Evolutionary conservation across 176 grass and related monocot genomes (phyloP).

Genomic region (Puccinellia tenuiflora): DNA sequence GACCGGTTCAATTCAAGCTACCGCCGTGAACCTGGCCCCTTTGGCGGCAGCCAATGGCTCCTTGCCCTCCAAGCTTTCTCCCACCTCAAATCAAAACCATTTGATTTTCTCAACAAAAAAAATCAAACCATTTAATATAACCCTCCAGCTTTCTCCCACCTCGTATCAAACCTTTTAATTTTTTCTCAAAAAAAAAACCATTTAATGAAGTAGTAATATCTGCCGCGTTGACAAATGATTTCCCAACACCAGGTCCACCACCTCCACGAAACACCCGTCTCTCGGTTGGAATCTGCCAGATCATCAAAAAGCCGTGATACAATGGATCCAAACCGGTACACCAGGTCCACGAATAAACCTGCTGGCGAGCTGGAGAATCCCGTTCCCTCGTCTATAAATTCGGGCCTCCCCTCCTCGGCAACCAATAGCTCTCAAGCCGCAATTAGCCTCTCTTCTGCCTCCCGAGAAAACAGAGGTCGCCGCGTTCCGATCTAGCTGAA

Average conservation of each 20-base stretch:
- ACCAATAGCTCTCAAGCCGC: neutral
- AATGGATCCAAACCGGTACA: neutral
- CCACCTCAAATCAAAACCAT: neutral
- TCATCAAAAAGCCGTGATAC: neutral
- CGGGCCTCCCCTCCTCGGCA: neutral
- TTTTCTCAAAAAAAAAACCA: neutral
- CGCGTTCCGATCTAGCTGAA: neutral
- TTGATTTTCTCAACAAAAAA: too few relatives aligned
- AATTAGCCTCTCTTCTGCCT: slow-evolving; percentile 7
- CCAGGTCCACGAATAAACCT: neutral
- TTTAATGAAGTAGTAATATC: neutral
- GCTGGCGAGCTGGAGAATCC: neutral
- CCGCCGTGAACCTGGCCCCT: neutral
- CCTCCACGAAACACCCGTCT: neutral
- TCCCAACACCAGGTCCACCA: neutral
- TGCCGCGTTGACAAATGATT: neutral
- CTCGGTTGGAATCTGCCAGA: neutral
- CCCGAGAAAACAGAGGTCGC: neutral
- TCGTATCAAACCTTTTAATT: neutral
- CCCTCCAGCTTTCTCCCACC: neutral
- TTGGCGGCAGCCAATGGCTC: neutral
- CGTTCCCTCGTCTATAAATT: slow-evolving; percentile 44
- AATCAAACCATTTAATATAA: neutral
- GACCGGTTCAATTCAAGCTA: neutral
- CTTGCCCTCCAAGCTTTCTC: slow-evolving; percentile 33